Base-by-base conservation (phyloP, 139 green algal genomes). In the Closterium sp. region DNA sequence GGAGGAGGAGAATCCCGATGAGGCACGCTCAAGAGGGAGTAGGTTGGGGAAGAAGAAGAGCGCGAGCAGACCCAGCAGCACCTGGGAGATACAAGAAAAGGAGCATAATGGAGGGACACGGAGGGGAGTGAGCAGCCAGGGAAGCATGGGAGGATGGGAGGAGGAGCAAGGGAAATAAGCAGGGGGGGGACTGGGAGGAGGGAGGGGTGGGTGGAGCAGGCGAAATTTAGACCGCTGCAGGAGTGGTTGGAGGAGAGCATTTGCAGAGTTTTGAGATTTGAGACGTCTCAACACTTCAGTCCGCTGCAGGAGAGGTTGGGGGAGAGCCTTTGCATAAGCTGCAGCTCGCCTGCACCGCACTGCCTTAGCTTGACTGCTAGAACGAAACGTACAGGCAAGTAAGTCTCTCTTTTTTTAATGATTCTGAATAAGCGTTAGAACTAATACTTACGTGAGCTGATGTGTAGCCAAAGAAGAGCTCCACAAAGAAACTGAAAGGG, bases 391-490 rank as follows among this genome's bases (percentile, higher is more conserved):
- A n/a, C n/a, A 50, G 11, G 3, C 38, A 50, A 50, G 6, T 50
- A 50, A 50, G 38, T 50, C 38, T 50, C 38, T 11, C 38, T 50
- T 9, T 50, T 9, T 50, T 7, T 50, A 93, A 91, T 4, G 42
- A 62, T 13, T 7, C 7, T 79, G 62, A 11, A 24, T 13, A 79
- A 79, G 62, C 24, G 62, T 24, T 79, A 13, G 13, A 2, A 24
- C 27, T 22, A 0, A 79, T 13, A 50, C 90, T 91, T 34, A 92
- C 91, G n/a, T 93, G 91, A 4, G 29, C 31, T 27, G 91, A 89
- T 17, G 89, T 93, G 89, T 62, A 93, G 24, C 32, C 38, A 27
- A 93, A 38, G 89, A 93, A 93, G 0, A 93, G 91, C 31, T 89
- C 34, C 42, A 93, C n/a, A 70, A 93, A 93, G 31, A 92, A 92